A percentile compares a stretch with the other conserved stretches of the same genome.
Conservation (phyloP, 805 yeast genomes). For the Wickerhamiella dianesei region DNA sequence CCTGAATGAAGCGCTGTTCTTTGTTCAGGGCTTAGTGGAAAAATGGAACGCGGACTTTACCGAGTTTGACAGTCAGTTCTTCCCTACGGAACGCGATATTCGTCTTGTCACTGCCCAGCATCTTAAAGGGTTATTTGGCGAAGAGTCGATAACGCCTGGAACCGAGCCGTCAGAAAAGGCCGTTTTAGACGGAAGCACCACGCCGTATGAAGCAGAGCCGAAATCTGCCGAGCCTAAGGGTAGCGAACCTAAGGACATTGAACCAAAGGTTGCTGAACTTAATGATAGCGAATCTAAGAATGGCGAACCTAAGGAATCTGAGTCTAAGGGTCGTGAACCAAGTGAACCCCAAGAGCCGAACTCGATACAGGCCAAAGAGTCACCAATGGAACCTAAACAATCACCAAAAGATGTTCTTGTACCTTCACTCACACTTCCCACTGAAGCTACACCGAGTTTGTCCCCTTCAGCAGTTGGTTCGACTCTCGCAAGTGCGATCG, state of each 20-base stretch:
- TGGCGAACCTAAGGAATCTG: no score
- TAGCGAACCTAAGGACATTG: no score
- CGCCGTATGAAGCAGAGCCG: no score
- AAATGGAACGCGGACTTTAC: slow-evolving; percentile 77
- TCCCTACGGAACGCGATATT: slow-evolving; percentile 89
- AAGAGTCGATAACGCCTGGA: slow-evolving; percentile 22
- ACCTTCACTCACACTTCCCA: neutral
- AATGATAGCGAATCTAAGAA: no score
- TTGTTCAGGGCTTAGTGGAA: slow-evolving; percentile 68
- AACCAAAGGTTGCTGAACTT: no score
- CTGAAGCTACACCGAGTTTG: neutral
- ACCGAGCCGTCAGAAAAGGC: slow-evolving; percentile 54
- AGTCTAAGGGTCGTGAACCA: no score
- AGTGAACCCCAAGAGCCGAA: no score
- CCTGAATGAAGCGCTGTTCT: slow-evolving; percentile 54
- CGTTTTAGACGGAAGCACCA: slow-evolving; percentile 51
- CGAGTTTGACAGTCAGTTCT: slow-evolving; percentile 60
- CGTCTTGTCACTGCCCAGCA: slow-evolving; percentile 82
- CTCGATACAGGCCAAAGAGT: no score
- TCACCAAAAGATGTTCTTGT: neutral
- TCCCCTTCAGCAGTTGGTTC: neutral
- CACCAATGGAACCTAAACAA: no score
- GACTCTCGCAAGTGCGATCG: neutral
- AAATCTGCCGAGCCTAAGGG: no score
- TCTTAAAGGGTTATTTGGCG: slow-evolving; percentile 49